A percentile compares a stretch with the other conserved stretches of the same genome.
Conservation (phyloP, 495 filamentous ascomycete genomes). For the Penicillium longicatenatum region DNA sequence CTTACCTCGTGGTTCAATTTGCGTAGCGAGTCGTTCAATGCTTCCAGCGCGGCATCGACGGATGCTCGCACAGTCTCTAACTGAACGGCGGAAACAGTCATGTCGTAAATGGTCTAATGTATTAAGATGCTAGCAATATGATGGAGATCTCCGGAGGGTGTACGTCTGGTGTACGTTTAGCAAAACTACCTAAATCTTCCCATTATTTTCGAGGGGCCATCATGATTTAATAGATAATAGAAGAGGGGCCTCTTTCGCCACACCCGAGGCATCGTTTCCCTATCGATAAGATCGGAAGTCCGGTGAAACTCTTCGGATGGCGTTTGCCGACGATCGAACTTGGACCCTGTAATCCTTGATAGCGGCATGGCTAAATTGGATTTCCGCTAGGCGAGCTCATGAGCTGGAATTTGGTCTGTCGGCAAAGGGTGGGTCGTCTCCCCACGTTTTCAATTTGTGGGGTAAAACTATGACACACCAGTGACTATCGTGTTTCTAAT, state of each 20-base stretch:
- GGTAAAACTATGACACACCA: slow-evolving; percentile 15
- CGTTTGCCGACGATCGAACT: background rate
- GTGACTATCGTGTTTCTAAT: slow-evolving; percentile 1
- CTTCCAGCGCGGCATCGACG: slow-evolving; percentile 28
- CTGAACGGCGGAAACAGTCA: slow-evolving; percentile 20
- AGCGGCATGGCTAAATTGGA: slow-evolving; percentile 10
- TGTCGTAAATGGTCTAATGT: slow-evolving; percentile 3
- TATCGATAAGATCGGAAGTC: background rate
- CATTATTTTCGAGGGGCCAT: background rate
- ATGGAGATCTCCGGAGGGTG: no score
- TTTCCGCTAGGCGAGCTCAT: slow-evolving; percentile 12
- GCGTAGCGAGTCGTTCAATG: slow-evolving; percentile 29
- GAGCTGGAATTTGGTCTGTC: background rate
- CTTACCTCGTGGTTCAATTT: slow-evolving; percentile 31
- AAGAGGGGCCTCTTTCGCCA: background rate
- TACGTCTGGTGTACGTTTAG: background rate
- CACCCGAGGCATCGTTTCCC: background rate
- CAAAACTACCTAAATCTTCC: background rate
- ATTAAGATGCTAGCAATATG: background rate
- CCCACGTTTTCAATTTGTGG: slow-evolving; percentile 29
- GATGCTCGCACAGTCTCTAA: slow-evolving; percentile 32
- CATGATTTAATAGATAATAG: background rate
- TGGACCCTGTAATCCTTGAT: slow-evolving; percentile 2
- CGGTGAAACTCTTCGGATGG: background rate
- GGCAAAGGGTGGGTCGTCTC: slow-evolving; percentile 21